Evolutionary conservation across 805 yeast genomes (phyloP), one percentile per base, ranked within the genome.

Genomic region (Zygosaccharomyces kombuchaensis): DNA sequence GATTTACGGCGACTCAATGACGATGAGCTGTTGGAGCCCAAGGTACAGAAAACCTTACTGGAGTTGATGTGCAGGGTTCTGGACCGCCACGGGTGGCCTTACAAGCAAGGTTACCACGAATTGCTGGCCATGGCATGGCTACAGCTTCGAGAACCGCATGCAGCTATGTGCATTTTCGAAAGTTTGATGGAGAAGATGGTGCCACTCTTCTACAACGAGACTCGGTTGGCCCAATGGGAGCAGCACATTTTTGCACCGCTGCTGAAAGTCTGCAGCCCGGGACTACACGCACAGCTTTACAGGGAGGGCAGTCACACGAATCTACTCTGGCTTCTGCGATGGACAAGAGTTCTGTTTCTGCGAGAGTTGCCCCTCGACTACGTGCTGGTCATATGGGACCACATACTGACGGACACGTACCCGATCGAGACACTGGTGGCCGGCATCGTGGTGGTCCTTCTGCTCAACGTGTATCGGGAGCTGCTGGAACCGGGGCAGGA

Each of bases 101-200:
- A 63, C 48, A 61, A 55, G 41, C 68, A 63, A 43, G 68, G 68
- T 1, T 62, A 53, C 43, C 68, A 63, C 43, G 68, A 63, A 43
- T 36, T 63, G 9, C 51, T 63, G 17, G 63, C 62, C 9, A 43
- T 58, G 29, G 52, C 63, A 7, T 63, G 56, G 40, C 30, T 62
- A 40, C 64, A 62, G 39, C 37, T 60, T 13, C 50, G 54, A 36
- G 45, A 48, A 30, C 36, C 44, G 10, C 43, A 41, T 26, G 50
- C 57, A 31, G 51, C 53, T 2, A 50, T 62, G 21, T 40, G 48
- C 25, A 59, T 59, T 2, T 63, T 57, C 40, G 55, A 50, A 26
- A 58, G 54, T 34, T 44, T 63, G 27, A 61, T 64, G 67, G 39
- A 46, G 22, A 58, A 55, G 36, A 30, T 61, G 30, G 51, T 47